phyloP scores from a whole-genome alignment of 345 rosid species.

The Brassica incana region DNA sequence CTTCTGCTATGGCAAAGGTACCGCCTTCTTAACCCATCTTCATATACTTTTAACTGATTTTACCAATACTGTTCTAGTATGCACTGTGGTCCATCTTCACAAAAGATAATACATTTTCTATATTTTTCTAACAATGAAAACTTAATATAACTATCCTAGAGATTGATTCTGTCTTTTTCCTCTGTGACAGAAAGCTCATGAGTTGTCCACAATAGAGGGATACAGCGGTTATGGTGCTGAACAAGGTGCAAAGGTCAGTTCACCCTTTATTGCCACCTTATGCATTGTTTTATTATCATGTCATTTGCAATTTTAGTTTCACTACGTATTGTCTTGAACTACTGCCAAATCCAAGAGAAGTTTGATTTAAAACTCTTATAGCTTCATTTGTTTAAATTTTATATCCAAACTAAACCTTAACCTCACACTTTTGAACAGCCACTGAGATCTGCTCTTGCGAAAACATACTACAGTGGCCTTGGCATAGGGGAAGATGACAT shows the following conservation, averaged over 20 bases:
- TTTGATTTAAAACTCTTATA: not conserved
- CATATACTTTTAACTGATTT: not conserved
- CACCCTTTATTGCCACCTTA: conserved; percentile 3
- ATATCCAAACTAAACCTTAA: conserved; percentile 12
- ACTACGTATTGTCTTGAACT: not conserved
- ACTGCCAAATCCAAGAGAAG: not conserved
- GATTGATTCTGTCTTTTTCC: not conserved
- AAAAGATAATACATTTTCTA: not conserved
- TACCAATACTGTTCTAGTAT: not conserved
- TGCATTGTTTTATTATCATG: not conserved
- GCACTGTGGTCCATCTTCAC: conserved; percentile 3
- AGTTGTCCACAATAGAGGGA: conserved; percentile 78
- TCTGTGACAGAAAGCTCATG: conserved; percentile 65
- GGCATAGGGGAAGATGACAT: conserved; percentile 83
- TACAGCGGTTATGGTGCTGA: conserved; percentile 96
- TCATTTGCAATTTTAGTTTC: not conserved
- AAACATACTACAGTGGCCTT: conserved; percentile 68
- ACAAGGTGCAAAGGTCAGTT: conserved; percentile 89
- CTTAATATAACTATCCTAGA: not conserved
- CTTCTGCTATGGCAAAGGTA: conserved; percentile 85
- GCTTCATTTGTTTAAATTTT: conserved; percentile 3
- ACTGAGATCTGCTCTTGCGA: conserved; percentile 75
- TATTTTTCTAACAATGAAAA: not conserved
- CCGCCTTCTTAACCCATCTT: conserved; percentile 1
- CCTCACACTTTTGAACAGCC: conserved; percentile 51